Conservation (phyloP, 2,329 filamentous ascomycete species). For the Stemphylium lycopersici region DNA sequence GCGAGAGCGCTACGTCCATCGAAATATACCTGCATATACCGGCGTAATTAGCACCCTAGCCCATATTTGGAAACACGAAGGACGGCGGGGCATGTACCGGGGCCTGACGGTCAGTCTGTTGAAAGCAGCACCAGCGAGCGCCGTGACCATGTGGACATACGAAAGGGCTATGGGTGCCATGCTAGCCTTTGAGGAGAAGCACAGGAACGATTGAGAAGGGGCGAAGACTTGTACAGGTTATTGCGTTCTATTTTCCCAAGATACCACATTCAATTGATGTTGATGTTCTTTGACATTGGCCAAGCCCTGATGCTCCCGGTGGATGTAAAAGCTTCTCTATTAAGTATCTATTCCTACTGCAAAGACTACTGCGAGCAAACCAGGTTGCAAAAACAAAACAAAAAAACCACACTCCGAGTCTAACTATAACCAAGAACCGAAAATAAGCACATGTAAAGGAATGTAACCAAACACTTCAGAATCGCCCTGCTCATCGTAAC, state of each 20-base stretch:
- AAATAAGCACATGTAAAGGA: not conserved
- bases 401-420: too few relatives aligned
- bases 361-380: too few relatives aligned
- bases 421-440: too few relatives aligned
- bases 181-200: conserved; percentile 38
- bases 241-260: not conserved
- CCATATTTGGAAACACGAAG: conserved; percentile 74
- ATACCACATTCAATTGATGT: not conserved
- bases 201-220: conserved; percentile 7
- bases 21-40: conserved; percentile 84
- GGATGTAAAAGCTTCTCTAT: too few relatives aligned
- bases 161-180: conserved; percentile 73
- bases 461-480: not conserved
- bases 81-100: conserved; percentile 80
- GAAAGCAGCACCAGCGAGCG: conserved; percentile 92
- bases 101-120: conserved; percentile 87
- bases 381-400: too few relatives aligned
- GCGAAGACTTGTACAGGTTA: not conserved
- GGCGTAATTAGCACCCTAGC: conserved; percentile 69
- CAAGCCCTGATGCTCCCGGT: not conserved
- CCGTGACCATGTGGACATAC: conserved; percentile 94
- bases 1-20: conserved; percentile 76
- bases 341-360: too few relatives aligned
- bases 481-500: not conserved
- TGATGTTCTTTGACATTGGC: not conserved